Base-by-base conservation (phyloP, 139 green algal species). In the Chlorella sp. region DNA sequence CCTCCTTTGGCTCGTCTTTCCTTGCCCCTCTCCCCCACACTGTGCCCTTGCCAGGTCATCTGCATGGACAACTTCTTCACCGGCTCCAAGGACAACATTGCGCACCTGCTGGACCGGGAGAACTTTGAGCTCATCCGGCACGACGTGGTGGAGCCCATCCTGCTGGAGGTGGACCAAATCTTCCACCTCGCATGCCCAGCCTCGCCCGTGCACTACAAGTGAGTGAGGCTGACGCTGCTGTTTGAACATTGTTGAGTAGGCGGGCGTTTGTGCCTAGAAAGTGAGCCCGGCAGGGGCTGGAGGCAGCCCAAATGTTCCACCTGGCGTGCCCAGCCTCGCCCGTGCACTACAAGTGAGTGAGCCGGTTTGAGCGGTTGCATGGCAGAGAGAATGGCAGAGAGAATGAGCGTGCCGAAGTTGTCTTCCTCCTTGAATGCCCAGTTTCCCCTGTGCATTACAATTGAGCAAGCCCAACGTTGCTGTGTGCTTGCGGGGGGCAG, bases 11-110 rank as follows among this genome's bases (percentile, higher is more conserved):
- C n/a, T n/a, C n/a, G n/a, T n/a, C n/a, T n/a, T n/a, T n/a, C n/a
- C n/a, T n/a, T n/a, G n/a, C n/a, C n/a, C n/a, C n/a, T n/a, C n/a
- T n/a, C n/a, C n/a, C n/a, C n/a, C n/a, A n/a, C n/a, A n/a, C n/a
- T n/a, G n/a, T n/a, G n/a, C n/a, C n/a, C n/a, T n/a, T n/a, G n/a
- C n/a, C 93, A 98, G 95, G 97, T 99, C 22, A 99, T 99, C 86
- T 99, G 98, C 94, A 36, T 99, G 32, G 98, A 99, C 93, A 99
- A 99, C 91, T 99, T 99, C 91, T 99, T 99, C 96, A 99, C 98
- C 15, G 98, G 98, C 48, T 96, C 92, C 92, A 99, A 98, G 88
- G 97, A 98, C 42, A 99, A 99, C 91, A 92, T 99, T 19, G 91
- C 93, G 19, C 97, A 99, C 90, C 93, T 99, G 68, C 89, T 99